These are phyloP conservation scores for Trichoderma koningii DNA, from an alignment of 2,329 filamentous ascomycete genomes.

Conservation along the genomic window DNA sequence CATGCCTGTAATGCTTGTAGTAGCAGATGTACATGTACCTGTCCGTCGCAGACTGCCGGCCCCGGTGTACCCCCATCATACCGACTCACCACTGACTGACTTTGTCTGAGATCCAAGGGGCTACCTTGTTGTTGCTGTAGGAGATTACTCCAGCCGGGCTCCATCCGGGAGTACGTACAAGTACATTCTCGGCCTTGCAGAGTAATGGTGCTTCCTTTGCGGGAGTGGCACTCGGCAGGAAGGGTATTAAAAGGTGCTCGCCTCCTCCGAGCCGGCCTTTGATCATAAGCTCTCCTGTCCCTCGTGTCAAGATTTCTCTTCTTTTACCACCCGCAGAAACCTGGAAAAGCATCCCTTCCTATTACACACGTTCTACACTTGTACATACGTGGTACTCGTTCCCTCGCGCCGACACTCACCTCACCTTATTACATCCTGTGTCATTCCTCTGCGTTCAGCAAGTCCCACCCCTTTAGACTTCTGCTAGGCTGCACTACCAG, in stretches of 20 bases:
- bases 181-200: neutral
- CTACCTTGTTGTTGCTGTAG: neutral
- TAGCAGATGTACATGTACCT: neutral
- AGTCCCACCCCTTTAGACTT: neutral
- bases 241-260: slow-evolving; percentile 20
- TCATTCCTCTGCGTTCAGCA: slow-evolving; percentile 9
- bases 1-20: slow-evolving; percentile 2
- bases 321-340: neutral
- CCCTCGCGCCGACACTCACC: neutral
- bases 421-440: too few species aligned
- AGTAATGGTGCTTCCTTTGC: neutral
- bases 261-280: slow-evolving; percentile 19
- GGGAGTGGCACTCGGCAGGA: neutral
- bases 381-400: neutral
- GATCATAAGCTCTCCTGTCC: neutral
- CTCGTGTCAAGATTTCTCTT: neutral
- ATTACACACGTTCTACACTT: neutral
- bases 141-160: slow-evolving; percentile 12
- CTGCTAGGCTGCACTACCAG: slow-evolving; percentile 2
- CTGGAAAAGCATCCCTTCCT: neutral
- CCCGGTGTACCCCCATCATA: slow-evolving; percentile 18
- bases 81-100: slow-evolving; percentile 20
- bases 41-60: neutral
- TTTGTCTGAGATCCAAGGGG: slow-evolving; percentile 17
- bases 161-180: slow-evolving; percentile 14